phyloP scores from a whole-genome alignment of 495 filamentous ascomycete species.

The Neurospora sp. region DNA sequence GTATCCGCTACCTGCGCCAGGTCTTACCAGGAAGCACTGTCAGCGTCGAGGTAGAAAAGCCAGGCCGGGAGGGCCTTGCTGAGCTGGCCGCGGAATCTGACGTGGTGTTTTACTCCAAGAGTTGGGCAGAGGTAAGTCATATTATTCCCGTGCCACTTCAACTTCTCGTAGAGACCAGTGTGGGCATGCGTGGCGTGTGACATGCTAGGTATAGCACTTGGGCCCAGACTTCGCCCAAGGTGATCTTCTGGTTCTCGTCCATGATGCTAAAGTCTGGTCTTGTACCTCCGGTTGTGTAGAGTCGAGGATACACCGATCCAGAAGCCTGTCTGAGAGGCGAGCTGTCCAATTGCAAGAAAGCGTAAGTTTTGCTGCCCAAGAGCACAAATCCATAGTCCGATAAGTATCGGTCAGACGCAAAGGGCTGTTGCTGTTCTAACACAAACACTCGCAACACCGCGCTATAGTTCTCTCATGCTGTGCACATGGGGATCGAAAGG shows the following conservation, averaged over 20 bases:
- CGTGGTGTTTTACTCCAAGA: conserved; percentile 60
- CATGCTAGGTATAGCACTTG: background rate
- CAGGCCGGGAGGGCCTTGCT: conserved; percentile 47
- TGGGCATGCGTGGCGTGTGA: background rate
- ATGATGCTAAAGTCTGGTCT: background rate
- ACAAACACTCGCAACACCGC: background rate
- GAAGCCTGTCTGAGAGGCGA: conserved; percentile 27
- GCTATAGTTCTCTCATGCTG: conserved; percentile 41
- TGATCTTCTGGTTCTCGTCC: background rate
- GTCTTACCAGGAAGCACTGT: conserved; percentile 37
- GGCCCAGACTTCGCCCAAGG: background rate
- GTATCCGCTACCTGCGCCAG: conserved; percentile 47
- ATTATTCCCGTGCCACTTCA: background rate
- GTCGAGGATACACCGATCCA: conserved; percentile 21
- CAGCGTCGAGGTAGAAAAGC: conserved; percentile 66
- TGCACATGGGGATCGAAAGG: conserved; percentile 63
- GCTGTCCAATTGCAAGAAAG: conserved; percentile 9
- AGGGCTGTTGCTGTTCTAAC: background rate
- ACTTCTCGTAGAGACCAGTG: background rate
- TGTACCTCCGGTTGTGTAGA: conserved; percentile 8
- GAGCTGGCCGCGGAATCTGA: conserved; percentile 53
- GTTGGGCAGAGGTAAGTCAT: conserved; percentile 53
- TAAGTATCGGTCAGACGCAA: background rate
- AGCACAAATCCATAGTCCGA: background rate
- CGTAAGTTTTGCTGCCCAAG: conserved; percentile 15